Conservation (phyloP, 495 filamentous ascomycete genomes). For the Poronia punctata region DNA sequence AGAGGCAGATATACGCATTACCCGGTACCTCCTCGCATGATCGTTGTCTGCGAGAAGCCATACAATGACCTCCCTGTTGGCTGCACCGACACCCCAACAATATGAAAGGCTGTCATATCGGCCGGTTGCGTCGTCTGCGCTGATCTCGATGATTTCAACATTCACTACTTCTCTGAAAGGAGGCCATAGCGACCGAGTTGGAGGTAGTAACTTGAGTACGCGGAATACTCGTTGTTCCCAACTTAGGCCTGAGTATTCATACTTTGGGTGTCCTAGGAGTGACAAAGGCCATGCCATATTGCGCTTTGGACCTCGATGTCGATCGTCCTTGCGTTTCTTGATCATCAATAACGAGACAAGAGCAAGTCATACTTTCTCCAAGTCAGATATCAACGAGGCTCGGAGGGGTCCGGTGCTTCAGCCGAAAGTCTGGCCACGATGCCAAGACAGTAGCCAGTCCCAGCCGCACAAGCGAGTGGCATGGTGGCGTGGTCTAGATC, state of each 20-base stretch:
- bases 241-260: not conserved
- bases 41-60: not conserved
- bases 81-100: not conserved
- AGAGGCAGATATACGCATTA: conserved; percentile 3
- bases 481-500: no score
- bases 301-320: no score
- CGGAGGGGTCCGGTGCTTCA: no score
- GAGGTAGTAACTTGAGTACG: not conserved
- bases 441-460: no score
- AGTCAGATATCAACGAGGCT: no score
- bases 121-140: not conserved
- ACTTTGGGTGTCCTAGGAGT: not conserved
- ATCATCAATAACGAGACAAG: no score
- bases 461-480: no score
- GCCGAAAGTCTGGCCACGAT: no score
- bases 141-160: conserved; percentile 1
- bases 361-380: no score
- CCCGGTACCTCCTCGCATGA: not conserved
- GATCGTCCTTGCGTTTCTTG: no score
- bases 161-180: conserved; percentile 2
- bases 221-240: conserved; percentile 1
- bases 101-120: conserved; percentile 5
- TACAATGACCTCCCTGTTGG: not conserved
- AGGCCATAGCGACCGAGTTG: not conserved
- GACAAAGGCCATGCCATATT: not conserved